Conservation (phyloP, 768 basidiomycete genomes). For the Gloeophyllum trabeum region DNA sequence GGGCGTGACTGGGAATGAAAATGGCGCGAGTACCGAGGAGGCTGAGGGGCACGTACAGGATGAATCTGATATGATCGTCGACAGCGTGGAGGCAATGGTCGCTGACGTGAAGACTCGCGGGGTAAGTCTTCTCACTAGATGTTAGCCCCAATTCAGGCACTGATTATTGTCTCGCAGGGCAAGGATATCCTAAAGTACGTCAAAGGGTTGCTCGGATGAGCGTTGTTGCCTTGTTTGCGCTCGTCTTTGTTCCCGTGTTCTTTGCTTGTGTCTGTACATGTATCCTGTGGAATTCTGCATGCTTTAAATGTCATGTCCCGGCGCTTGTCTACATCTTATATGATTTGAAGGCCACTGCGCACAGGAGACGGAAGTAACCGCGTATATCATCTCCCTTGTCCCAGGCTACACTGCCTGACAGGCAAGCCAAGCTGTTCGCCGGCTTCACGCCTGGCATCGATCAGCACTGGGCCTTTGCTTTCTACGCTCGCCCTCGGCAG, state of each 20-base stretch:
- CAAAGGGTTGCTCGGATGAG: constrained; percentile 50
- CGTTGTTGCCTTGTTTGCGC: neutral
- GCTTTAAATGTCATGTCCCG: too few relatives aligned
- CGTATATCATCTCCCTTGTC: too few relatives aligned
- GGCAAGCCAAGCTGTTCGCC: too few relatives aligned
- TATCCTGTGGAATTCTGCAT: too few relatives aligned
- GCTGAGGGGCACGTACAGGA: constrained; percentile 14
- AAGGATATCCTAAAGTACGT: constrained; percentile 66
- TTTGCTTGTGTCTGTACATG: too few relatives aligned
- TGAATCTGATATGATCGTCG: constrained; percentile 18
- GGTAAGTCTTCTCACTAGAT: constrained; percentile 29
- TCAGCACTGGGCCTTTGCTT: neutral
- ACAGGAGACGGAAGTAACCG: too few relatives aligned
- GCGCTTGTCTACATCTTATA: too few relatives aligned
- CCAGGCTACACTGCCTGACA: too few relatives aligned
- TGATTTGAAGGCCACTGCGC: too few relatives aligned
- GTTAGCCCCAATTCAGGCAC: constrained; percentile 4
- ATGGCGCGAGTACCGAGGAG: constrained; percentile 1
- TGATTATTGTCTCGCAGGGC: constrained; percentile 30
- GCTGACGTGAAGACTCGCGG: constrained; percentile 65
- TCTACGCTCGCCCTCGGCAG: neutral
- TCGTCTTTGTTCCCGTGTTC: neutral
- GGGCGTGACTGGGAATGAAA: constrained; percentile 15
- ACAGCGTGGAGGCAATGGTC: constrained; percentile 64
- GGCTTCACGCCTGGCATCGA: too few relatives aligned